phyloP scores from a whole-genome alignment of 2,329 filamentous ascomycete species.

The Cladosporium oxysporum region DNA sequence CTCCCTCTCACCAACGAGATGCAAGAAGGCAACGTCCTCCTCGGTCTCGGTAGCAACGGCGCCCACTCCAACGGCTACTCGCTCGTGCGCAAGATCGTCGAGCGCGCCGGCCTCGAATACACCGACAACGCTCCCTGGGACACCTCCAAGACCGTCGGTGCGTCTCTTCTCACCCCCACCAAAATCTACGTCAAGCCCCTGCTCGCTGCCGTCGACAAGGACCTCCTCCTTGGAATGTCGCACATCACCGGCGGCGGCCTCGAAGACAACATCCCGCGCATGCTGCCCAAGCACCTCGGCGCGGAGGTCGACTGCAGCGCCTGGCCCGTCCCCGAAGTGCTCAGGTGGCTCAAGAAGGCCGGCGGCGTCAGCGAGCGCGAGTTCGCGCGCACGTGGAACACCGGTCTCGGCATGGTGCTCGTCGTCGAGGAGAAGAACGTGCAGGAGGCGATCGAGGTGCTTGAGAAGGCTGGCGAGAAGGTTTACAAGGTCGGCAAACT shows the following conservation, averaged over 20 bases:
- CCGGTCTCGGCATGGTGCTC: constrained; percentile 89
- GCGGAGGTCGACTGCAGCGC: constrained; percentile 76
- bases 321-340: constrained; percentile 77
- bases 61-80: constrained; percentile 98
- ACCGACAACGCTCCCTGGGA: constrained; percentile 77
- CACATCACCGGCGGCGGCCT: constrained; percentile 97
- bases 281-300: constrained; percentile 76
- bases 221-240: constrained; percentile 83
- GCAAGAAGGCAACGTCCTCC: constrained; percentile 77
- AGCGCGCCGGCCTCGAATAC: constrained; percentile 72
- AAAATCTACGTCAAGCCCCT: constrained; percentile 80
- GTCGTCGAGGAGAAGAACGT: constrained; percentile 70
- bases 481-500: constrained; percentile 77
- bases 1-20: constrained; percentile 77
- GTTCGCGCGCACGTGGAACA: constrained; percentile 94
- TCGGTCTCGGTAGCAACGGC: constrained; percentile 82
- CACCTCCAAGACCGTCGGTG: constrained; percentile 62
- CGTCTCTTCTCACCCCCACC: constrained; percentile 82
- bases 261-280: constrained; percentile 89
- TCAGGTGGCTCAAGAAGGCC: constrained; percentile 78
- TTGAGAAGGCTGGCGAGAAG: constrained; percentile 71
- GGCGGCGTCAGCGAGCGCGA: constrained; percentile 73
- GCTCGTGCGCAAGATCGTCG: constrained; percentile 86
- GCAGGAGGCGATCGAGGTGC: constrained; percentile 58
- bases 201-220: constrained; percentile 62